Evolutionary conservation across 495 filamentous ascomycete genomes (phyloP).

Genomic region (Mycothermus thermophilus): DNA sequence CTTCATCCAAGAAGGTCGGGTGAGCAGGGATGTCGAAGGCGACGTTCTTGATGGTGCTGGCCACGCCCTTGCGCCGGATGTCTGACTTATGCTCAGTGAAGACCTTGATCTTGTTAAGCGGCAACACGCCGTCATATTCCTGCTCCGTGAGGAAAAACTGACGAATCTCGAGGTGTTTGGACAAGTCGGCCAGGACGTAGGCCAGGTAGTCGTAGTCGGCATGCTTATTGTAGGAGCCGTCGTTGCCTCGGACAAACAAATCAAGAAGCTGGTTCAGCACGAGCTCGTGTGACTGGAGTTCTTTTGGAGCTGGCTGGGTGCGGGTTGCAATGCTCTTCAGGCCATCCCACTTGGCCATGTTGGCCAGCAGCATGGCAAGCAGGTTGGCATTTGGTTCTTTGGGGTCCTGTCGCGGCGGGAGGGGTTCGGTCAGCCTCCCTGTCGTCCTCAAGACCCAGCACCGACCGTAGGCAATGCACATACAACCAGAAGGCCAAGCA

Average conservation of each 20-base stretch:
- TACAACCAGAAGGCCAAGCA: conserved; percentile 63
- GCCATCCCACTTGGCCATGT: conserved; percentile 65
- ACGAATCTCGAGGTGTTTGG: conserved; percentile 61
- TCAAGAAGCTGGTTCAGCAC: conserved; percentile 86
- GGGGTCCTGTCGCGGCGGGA: conserved; percentile 28
- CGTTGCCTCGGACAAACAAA: conserved; percentile 83
- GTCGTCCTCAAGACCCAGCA: background rate
- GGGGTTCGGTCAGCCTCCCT: conserved; percentile 1
- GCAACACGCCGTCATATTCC: conserved; percentile 63
- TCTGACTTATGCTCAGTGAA: conserved; percentile 78
- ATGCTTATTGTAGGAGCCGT: conserved; percentile 66
- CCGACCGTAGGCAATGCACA: conserved; percentile 24
- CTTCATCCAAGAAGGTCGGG: conserved; percentile 48
- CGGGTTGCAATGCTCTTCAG: conserved; percentile 52
- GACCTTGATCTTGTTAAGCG: conserved; percentile 74
- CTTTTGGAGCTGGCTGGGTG: conserved; percentile 45
- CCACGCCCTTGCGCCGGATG: conserved; percentile 74
- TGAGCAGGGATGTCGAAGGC: conserved; percentile 60
- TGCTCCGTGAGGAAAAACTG: conserved; percentile 60
- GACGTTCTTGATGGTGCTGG: conserved; percentile 83
- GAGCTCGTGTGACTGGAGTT: conserved; percentile 51
- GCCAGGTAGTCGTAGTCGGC: conserved; percentile 84
- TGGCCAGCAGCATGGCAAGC: conserved; percentile 82
- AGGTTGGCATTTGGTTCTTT: conserved; percentile 63
- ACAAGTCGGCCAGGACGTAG: conserved; percentile 86